Percentiles rank a stretch among this genome's conserved stretches.
phyloP scores from a whole-genome alignment of 768 basidiomycete species.

The Galerina marginata region DNA sequence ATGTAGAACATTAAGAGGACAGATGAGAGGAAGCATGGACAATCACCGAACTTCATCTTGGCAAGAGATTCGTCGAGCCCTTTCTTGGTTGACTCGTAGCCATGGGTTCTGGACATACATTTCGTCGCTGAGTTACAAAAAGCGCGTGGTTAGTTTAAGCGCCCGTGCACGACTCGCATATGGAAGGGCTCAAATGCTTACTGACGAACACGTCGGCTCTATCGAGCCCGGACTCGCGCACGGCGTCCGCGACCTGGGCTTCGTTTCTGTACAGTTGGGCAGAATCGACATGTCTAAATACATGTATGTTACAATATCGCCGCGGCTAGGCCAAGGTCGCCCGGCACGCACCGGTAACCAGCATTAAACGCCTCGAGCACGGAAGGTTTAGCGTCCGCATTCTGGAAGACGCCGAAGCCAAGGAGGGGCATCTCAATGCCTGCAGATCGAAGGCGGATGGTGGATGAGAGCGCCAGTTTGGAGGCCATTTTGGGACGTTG shows the following conservation, averaged over 20 bases:
- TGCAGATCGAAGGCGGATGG: slow-evolving; percentile 13
- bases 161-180: too few species aligned
- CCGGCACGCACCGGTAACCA: too few species aligned
- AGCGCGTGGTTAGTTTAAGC: neutral
- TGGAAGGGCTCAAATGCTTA: slow-evolving; percentile 30
- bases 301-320: too few species aligned
- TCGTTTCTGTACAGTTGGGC: slow-evolving; percentile 48
- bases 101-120: slow-evolving; percentile 54
- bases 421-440: slow-evolving; percentile 40
- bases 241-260: slow-evolving; percentile 59
- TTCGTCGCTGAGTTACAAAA: slow-evolving; percentile 61
- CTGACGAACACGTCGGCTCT: slow-evolving; percentile 72
- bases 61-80: slow-evolving; percentile 57
- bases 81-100: slow-evolving; percentile 59
- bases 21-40: too few species aligned
- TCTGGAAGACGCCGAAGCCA: too few species aligned
- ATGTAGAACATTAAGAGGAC: too few species aligned
- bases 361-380: too few species aligned
- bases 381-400: too few species aligned
- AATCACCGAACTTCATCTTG: slow-evolving; percentile 59
- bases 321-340: too few species aligned
- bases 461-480: slow-evolving; percentile 21
- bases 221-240: slow-evolving; percentile 53
- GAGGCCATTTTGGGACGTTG: neutral
- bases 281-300: too few species aligned